Percentiles rank a stretch among this genome's conserved stretches.
These are phyloP conservation scores for Xylariaceae sp. DNA, from an alignment of 2,329 filamentous ascomycete species.

Conservation along the genomic window DNA sequence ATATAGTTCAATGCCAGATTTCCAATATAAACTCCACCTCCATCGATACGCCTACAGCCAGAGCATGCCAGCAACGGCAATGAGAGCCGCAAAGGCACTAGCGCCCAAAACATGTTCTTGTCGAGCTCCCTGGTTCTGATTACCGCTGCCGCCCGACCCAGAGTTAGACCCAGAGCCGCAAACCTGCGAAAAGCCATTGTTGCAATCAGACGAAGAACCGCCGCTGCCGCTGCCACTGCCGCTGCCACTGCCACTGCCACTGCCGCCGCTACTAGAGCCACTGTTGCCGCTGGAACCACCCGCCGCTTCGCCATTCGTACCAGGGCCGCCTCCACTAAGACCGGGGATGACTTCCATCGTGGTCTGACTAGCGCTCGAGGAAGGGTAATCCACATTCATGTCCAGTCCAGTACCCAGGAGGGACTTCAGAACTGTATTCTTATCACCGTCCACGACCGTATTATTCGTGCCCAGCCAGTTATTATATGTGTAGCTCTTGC, in stretches of 20 bases:
- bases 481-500: conserved; percentile 78
- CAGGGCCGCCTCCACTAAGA: conserved; percentile 39
- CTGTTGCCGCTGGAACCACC: conserved; percentile 24
- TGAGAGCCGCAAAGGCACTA: conserved; percentile 41
- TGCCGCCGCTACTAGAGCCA: conserved; percentile 2
- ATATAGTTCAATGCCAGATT: conserved; percentile 4
- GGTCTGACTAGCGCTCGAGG: conserved; percentile 42
- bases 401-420: conserved; percentile 82
- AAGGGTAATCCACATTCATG: conserved; percentile 54
- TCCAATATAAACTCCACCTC: not conserved
- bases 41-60: conserved; percentile 30
- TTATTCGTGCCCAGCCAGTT: conserved; percentile 70
- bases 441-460: conserved; percentile 76
- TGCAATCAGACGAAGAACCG: conserved; percentile 30
- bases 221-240: conserved; percentile 14
- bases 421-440: conserved; percentile 77
- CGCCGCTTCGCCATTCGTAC: conserved; percentile 42
- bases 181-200: conserved; percentile 38
- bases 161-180: conserved; percentile 21
- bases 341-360: conserved; percentile 38
- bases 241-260: conserved; percentile 15
- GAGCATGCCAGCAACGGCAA: conserved; percentile 41
- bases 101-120: conserved; percentile 38
- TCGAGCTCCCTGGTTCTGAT: conserved; percentile 35
- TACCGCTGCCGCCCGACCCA: conserved; percentile 5